Evolutionary conservation across 2,329 filamentous ascomycete genomes (phyloP).

Genomic region (Cercospora sp.): DNA sequence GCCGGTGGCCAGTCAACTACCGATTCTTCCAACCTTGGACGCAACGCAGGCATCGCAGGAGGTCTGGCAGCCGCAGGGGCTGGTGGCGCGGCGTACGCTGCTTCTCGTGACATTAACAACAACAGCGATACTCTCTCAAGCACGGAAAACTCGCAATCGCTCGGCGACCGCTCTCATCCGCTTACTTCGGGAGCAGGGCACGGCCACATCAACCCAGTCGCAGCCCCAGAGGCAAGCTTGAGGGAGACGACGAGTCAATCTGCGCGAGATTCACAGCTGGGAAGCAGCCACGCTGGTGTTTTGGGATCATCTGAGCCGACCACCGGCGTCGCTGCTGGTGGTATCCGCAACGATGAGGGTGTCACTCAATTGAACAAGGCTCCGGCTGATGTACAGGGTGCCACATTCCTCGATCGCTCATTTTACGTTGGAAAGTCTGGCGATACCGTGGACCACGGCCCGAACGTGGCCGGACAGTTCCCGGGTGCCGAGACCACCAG

Average conservation of each 20-base stretch:
- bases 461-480: slow-evolving; percentile 39
- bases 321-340: slow-evolving; percentile 15
- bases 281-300: not conserved
- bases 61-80: slow-evolving; percentile 34
- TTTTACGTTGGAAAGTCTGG: slow-evolving; percentile 26
- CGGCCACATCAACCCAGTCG: slow-evolving; percentile 25
- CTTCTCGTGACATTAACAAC: slow-evolving; percentile 5
- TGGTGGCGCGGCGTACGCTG: slow-evolving; percentile 23
- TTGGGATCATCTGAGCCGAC: slow-evolving; percentile 2
- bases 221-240: slow-evolving; percentile 19
- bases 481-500: slow-evolving; percentile 26
- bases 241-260: not conserved
- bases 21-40: slow-evolving; percentile 31
- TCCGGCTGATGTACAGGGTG: slow-evolving; percentile 27
- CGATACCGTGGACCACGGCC: slow-evolving; percentile 16
- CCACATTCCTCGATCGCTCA: slow-evolving; percentile 32
- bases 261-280: slow-evolving; percentile 9
- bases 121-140: not conserved
- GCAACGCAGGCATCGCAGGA: slow-evolving; percentile 38
- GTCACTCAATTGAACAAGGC: slow-evolving; percentile 22
- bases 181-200: not conserved
- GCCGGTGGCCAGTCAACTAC: not conserved
- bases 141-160: not conserved
- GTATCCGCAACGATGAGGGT: slow-evolving; percentile 11
- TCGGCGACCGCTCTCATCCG: not conserved